Evolutionary conservation across 2,329 filamentous ascomycete species (phyloP), one percentile per base, ranked within the genome.

Genomic region (Aaosphaeria arxii): DNA sequence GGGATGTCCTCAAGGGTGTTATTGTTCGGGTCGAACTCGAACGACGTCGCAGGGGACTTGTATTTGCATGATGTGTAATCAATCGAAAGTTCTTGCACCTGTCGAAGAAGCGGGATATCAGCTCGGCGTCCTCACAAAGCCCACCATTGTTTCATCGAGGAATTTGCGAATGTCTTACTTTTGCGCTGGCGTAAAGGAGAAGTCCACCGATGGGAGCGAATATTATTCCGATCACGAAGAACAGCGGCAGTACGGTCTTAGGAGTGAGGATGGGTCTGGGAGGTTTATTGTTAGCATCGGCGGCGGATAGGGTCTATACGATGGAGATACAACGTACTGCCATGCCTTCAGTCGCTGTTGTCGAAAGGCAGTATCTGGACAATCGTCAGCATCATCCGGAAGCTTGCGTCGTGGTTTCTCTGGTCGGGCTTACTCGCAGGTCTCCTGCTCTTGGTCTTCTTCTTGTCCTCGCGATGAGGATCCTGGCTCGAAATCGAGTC

Each of bases 291-390:
- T 79, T 63, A 78, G 75, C 59, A 53, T n/a, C 11, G 38, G 47
- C 24, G n/a, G 42, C 44, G 33, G 4, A 9, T 11, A 24, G 17
- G 17, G 17, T 24, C 2, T 24, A 24, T 3, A 29, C 39, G 17
- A 44, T 42, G 33, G 4, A 5, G 4, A 38, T 42, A 7, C 30
- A 39, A 82, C 90, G 74, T 79, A 95, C 87, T 99, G 94, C 94
- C 94, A 99, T 77, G 94, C 94, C 76, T 97, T 96, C 72, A 99
- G 76, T 68, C 94, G 86, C 74, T 99, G 94, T 71, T 99, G 94
- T 62, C 94, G 84, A 70, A 97, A 99, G 7, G 94, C 94, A 50
- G 92, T 97, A 76, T 97, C 90, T 95, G 65, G 7, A 31, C 13
- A 30, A 17, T 40, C 28, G 44, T 70, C 54, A 69, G 59, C 49